Evolutionary conservation across 2,329 filamentous ascomycete genomes (phyloP).

Genomic region (Metarhizium rileyi): DNA sequence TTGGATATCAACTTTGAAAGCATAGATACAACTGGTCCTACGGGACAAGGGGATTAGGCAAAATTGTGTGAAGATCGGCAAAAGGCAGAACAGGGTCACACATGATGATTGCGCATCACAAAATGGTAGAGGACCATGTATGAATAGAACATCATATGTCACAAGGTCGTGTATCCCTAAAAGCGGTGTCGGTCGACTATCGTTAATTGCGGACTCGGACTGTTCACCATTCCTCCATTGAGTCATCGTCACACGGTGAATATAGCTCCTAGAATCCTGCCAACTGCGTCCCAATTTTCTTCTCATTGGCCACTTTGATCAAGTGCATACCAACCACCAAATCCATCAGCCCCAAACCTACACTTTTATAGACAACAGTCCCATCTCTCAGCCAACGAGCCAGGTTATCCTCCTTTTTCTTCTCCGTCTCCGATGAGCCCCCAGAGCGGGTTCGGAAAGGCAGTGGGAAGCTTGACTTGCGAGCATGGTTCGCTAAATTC

Average conservation of each 20-base stretch:
- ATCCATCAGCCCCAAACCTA: constrained; percentile 58
- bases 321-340: constrained; percentile 51
- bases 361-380: constrained; percentile 60
- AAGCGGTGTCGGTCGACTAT: neutral
- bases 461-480: constrained; percentile 23
- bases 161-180: neutral
- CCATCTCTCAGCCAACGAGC: constrained; percentile 48
- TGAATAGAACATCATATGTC: constrained; percentile 13
- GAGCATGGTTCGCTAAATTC: constrained; percentile 17
- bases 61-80: neutral
- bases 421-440: constrained; percentile 25
- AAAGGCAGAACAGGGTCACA: neutral
- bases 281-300: constrained; percentile 43
- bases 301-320: constrained; percentile 44
- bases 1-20: neutral
- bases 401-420: constrained; percentile 39
- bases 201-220: neutral
- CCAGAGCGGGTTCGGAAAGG: constrained; percentile 21
- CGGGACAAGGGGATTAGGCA: neutral
- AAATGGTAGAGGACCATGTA: constrained; percentile 11
- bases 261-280: constrained; percentile 16
- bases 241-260: neutral
- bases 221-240: too few relatives aligned
- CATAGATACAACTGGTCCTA: neutral
- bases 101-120: neutral